Conservation (phyloP, 352 stramenopile genomes). For the Globisporangium paroecandrum region DNA sequence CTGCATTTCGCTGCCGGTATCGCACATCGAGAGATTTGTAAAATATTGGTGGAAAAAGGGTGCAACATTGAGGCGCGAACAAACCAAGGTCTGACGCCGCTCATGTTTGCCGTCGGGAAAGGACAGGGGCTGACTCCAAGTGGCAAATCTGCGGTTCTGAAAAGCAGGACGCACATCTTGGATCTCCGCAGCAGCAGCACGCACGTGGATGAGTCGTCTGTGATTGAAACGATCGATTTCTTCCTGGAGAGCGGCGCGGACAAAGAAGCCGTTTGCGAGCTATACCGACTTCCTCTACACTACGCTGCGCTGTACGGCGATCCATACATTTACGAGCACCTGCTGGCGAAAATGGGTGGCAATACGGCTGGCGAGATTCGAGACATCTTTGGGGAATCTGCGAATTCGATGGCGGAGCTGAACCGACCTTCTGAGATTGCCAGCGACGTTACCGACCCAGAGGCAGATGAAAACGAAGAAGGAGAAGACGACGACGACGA, state of each 20-base stretch:
- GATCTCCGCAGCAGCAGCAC: constrained; percentile 44
- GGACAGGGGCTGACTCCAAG: constrained; percentile 35
- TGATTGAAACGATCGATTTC: constrained; percentile 71
- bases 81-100: constrained; percentile 59
- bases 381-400: constrained; percentile 73
- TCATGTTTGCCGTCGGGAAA: constrained; percentile 72
- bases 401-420: constrained; percentile 39
- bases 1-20: constrained; percentile 79
- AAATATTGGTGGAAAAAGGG: constrained; percentile 69
- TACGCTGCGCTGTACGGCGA: constrained; percentile 69
- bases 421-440: constrained; percentile 28
- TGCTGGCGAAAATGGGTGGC: constrained; percentile 48
- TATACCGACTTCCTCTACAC: constrained; percentile 71
- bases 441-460: constrained; percentile 19
- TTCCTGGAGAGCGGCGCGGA: constrained; percentile 65
- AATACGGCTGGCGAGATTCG: constrained; percentile 37
- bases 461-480: constrained; percentile 7
- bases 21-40: constrained; percentile 54
- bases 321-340: constrained; percentile 49
- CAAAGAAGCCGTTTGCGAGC: constrained; percentile 53
- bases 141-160: constrained; percentile 25
- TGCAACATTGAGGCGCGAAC: constrained; percentile 68
- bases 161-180: constrained; percentile 26
- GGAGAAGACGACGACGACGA: constrained; percentile 1
- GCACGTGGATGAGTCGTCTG: constrained; percentile 45